Base-by-base conservation (phyloP, 352 stramenopile species). In the Phytophthora podocarpi region DNA sequence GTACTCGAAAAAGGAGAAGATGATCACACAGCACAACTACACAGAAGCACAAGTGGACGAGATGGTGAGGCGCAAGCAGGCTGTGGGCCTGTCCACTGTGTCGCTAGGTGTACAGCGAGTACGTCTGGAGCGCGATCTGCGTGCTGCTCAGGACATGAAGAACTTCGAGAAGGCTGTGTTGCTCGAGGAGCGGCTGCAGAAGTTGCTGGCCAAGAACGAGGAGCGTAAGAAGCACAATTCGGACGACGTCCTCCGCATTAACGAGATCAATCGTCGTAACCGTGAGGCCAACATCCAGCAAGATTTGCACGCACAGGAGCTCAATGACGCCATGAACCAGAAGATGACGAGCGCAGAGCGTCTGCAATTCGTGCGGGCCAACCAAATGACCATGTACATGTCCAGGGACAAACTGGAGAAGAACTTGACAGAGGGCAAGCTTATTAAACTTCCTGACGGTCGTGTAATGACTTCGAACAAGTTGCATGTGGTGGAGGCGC, bases 401-500 rank as follows among this genome's bases (percentile, higher is more conserved):
- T 93, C 84, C 2, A 74, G 67, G 7, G 84, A 90, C 66, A 93
- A 92, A 50, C 69, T 95, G 18, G 86, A 95, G 27, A 88, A 87
- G 63, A 95, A 95, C 49, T 59, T 95, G 43, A 66, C 67, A 6
- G 82, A 93, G 7, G 86, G 86, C 1, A 85, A 90, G 55, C 64
- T 95, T 1, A 85, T 95, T 13, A 64, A 80, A 24, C 57, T 91
- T 36, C 41, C 73, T 2, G 86, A 95, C 30, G 86, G 86, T 18
- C 86, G 86, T 40, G 86, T 95, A 53, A 82, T 95, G 72, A 95
- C 86, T 9, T 77, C 82, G 16, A 95, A 95, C 68, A 95, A 95
- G 55, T 60, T 92, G 24, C 82, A 93, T 51, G 77, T 89, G 30
- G 82, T 95, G 24, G 86, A 93, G 64, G 82, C 84, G 23, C 67